Percentiles rank a stretch among this genome's conserved stretches.
phyloP scores from a whole-genome alignment of 768 basidiomycete genomes.

The Albatrellus ellisii region DNA sequence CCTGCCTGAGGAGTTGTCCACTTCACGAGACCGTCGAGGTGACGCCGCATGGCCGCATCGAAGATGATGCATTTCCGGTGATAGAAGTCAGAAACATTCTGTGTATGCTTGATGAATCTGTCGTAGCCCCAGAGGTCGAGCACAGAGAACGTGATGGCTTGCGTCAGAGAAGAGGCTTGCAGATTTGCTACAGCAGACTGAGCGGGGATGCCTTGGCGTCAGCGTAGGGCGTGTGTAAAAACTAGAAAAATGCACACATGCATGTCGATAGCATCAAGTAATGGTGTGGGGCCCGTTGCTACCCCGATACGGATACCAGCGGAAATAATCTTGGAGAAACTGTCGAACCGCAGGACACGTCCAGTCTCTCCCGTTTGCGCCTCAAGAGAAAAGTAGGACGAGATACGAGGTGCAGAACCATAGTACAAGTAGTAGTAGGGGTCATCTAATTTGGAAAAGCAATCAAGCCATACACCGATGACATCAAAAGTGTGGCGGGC shows the following conservation, averaged over 20 bases:
- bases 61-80: slow-evolving; percentile 64
- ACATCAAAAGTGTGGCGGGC: slow-evolving; percentile 6
- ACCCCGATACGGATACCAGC: slow-evolving; percentile 76
- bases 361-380: slow-evolving; percentile 48
- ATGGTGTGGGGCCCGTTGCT: slow-evolving; percentile 54
- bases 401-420: slow-evolving; percentile 44
- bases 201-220: background rate
- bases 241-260: slow-evolving; percentile 32
- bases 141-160: slow-evolving; percentile 45
- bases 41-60: slow-evolving; percentile 56
- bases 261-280: slow-evolving; percentile 58
- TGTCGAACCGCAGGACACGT: slow-evolving; percentile 80
- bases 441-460: slow-evolving; percentile 37
- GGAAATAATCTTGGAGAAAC: slow-evolving; percentile 73
- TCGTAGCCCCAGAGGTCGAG: slow-evolving; percentile 64
- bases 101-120: slow-evolving; percentile 58
- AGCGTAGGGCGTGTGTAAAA: background rate
- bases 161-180: slow-evolving; percentile 50
- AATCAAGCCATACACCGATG: background rate
- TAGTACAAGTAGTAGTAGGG: slow-evolving; percentile 75
- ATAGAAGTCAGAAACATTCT: slow-evolving; percentile 62
- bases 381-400: slow-evolving; percentile 79
- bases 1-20: slow-evolving; percentile 64
- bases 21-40: slow-evolving; percentile 68
- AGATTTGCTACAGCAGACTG: slow-evolving; percentile 59